phyloP scores from a whole-genome alignment of 129 eudicot genomes.

The Pittosporum tobira region DNA sequence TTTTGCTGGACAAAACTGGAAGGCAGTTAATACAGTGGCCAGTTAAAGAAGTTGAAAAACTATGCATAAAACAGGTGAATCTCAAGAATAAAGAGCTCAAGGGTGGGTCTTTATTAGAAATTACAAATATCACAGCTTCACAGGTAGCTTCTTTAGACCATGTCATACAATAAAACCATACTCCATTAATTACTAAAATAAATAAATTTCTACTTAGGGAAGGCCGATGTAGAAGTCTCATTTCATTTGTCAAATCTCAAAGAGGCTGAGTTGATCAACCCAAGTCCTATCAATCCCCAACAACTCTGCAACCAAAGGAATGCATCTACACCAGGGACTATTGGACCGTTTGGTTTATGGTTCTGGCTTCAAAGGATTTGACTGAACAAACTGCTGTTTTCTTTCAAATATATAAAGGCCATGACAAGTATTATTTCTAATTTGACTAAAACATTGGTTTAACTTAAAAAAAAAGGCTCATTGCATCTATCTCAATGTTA shows the following conservation, averaged over 20 bases:
- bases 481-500: no score
- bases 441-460: no score
- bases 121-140: constrained; percentile 48
- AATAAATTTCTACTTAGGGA: not conserved
- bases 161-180: not conserved
- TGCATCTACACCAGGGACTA: constrained; percentile 30
- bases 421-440: constrained; percentile 13
- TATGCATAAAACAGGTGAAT: constrained; percentile 24
- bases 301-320: constrained; percentile 27
- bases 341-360: constrained; percentile 80
- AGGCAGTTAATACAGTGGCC: constrained; percentile 68
- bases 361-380: constrained; percentile 54
- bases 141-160: constrained; percentile 25
- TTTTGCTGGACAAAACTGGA: constrained; percentile 37
- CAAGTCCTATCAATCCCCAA: constrained; percentile 34
- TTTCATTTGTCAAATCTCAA: constrained; percentile 33
- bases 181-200: not conserved
- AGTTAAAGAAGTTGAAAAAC: constrained; percentile 37
- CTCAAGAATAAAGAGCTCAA: constrained; percentile 23
- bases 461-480: no score
- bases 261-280: constrained; percentile 31
- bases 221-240: constrained; percentile 55
- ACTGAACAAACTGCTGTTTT: constrained; percentile 59
- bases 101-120: constrained; percentile 34
- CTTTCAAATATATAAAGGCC: constrained; percentile 33